phyloP scores from a whole-genome alignment of 768 basidiomycete species.

The Peribolospora baueri region DNA sequence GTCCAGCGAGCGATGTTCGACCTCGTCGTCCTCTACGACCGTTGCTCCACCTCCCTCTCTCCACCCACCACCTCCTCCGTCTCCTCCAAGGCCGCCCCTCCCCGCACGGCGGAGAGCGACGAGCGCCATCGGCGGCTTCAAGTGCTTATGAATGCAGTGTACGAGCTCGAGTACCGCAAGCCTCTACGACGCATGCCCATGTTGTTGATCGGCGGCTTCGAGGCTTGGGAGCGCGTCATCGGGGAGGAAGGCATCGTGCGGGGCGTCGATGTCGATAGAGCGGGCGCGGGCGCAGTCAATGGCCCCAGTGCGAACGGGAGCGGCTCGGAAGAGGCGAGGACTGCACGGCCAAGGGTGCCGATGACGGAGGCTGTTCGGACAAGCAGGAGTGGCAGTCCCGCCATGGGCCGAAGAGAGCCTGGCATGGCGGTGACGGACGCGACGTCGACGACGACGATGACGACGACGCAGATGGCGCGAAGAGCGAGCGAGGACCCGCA shows the following conservation, averaged over 20 bases:
- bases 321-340: too few species aligned
- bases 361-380: too few species aligned
- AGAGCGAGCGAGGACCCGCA: neutral
- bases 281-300: neutral
- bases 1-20: conserved; percentile 67
- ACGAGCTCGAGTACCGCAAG: conserved; percentile 39
- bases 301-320: neutral
- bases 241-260: conserved; percentile 20
- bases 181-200: conserved; percentile 48
- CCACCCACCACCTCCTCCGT: conserved; percentile 27
- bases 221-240: conserved; percentile 45
- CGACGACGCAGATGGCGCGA: neutral
- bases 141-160: conserved; percentile 40
- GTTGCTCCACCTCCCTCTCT: conserved; percentile 27
- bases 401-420: too few species aligned
- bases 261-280: conserved; percentile 6
- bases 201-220: conserved; percentile 58
- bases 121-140: neutral
- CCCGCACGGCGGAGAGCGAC: neutral
- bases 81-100: conserved; percentile 16
- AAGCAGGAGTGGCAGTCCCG: too few species aligned
- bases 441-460: conserved; percentile 5
- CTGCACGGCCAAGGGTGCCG: too few species aligned
- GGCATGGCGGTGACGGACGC: neutral
- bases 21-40: conserved; percentile 63